Percentiles rank a stretch among this genome's conserved stretches.
Conservation (phyloP, 345 rosid genomes). For the Pseudoturritis turrita region DNA sequence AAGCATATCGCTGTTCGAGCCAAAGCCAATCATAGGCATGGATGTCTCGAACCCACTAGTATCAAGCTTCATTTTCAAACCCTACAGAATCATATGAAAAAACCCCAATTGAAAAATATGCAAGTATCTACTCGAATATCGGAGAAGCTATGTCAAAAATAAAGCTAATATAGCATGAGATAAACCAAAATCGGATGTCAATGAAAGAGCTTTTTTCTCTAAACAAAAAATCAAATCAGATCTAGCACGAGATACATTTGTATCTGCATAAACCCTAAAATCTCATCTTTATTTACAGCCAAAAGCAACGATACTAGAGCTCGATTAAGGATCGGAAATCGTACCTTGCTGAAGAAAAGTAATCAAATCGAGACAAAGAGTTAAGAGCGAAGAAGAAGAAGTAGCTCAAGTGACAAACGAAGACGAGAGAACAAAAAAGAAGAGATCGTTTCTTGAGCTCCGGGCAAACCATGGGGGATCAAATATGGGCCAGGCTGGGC, state of each 20-base stretch:
- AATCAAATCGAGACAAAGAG: slow-evolving; percentile 13
- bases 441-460: slow-evolving; percentile 34
- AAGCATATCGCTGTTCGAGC: slow-evolving; percentile 31
- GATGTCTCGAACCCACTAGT: slow-evolving; percentile 68
- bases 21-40: slow-evolving; percentile 35
- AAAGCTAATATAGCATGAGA: neutral
- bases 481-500: slow-evolving; percentile 4
- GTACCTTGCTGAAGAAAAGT: slow-evolving; percentile 21
- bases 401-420: neutral
- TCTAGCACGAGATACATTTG: slow-evolving; percentile 11
- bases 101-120: neutral
- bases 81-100: neutral
- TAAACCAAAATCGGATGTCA: neutral
- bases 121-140: neutral
- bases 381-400: neutral
- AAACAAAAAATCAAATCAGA: slow-evolving; percentile 4
- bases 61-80: slow-evolving; percentile 79
- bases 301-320: neutral
- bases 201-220: neutral
- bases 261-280: neutral
- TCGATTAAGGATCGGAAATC: neutral
- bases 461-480: slow-evolving; percentile 19
- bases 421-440: neutral
- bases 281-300: neutral
- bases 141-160: neutral